These are phyloP conservation scores for Filosporella fistucella DNA, from an alignment of 495 filamentous ascomycete species.

Conservation along the genomic window DNA sequence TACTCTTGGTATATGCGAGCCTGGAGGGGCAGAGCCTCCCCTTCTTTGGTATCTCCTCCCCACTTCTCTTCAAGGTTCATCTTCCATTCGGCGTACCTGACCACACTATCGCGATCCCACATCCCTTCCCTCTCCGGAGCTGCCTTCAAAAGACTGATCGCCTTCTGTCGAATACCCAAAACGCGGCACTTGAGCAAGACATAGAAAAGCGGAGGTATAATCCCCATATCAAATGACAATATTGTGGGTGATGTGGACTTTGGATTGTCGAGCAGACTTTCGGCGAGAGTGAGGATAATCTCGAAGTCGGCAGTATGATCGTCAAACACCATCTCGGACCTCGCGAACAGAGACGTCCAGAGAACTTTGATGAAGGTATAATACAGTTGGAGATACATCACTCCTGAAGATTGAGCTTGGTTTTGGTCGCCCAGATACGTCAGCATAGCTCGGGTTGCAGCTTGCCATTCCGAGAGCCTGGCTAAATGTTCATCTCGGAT, in stretches of 20 bases:
- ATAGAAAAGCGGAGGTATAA: conserved; percentile 8
- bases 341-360: neutral
- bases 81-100: conserved; percentile 9
- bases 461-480: too few species aligned
- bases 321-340: conserved; percentile 4
- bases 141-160: neutral
- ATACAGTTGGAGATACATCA: conserved; percentile 1
- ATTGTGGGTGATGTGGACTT: neutral
- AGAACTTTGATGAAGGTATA: neutral
- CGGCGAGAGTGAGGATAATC: neutral
- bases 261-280: neutral
- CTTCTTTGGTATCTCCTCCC: neutral
- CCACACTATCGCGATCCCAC: conserved; percentile 6
- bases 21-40: neutral
- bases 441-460: too few species aligned
- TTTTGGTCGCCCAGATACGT: too few species aligned
- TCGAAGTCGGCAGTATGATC: conserved; percentile 5
- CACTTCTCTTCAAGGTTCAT: conserved; percentile 7
- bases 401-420: neutral
- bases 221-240: conserved; percentile 10
- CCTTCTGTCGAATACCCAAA: neutral
- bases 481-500: too few species aligned
- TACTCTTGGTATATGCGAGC: conserved; percentile 5
- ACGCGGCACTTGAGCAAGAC: conserved; percentile 11
- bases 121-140: conserved; percentile 12